Evolutionary conservation across 2,329 filamentous ascomycete genomes (phyloP).

Genomic region (Dothideomycetes sp.): DNA sequence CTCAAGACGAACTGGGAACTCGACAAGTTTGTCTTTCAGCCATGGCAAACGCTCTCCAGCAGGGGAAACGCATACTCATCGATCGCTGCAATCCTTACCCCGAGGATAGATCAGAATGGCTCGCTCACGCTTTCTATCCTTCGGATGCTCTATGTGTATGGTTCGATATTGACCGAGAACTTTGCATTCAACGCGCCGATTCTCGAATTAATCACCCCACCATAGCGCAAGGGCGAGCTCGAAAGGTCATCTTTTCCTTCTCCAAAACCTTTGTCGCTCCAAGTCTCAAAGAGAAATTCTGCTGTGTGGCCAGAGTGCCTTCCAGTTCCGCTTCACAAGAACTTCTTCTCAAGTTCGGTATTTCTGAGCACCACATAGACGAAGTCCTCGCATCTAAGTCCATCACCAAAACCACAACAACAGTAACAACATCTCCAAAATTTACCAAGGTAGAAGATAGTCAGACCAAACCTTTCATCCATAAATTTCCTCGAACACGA

Average conservation of each 20-base stretch:
- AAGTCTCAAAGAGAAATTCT: slow-evolving; percentile 7
- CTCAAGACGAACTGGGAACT: slow-evolving; percentile 13
- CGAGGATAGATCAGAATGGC: slow-evolving; percentile 8
- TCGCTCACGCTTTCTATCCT: slow-evolving; percentile 9
- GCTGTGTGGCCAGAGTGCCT: slow-evolving; percentile 6
- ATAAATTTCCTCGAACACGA: slow-evolving; percentile 14
- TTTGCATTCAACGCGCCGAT: slow-evolving; percentile 12
- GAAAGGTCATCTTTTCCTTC: slow-evolving; percentile 9
- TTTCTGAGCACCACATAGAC: not conserved
- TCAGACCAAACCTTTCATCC: slow-evolving; percentile 7
- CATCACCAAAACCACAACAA: not conserved
- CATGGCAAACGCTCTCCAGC: not conserved
- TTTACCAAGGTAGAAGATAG: too few relatives aligned
- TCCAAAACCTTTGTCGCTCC: slow-evolving; percentile 5
- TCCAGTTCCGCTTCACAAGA: slow-evolving; percentile 7
- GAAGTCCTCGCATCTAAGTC: not conserved
- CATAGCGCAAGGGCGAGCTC: slow-evolving; percentile 9
- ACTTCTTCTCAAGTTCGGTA: not conserved
- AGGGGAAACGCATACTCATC: slow-evolving; percentile 1
- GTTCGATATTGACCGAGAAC: slow-evolving; percentile 2
- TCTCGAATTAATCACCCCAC: slow-evolving; percentile 13
- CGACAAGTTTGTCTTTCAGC: slow-evolving; percentile 9
- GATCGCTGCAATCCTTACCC: slow-evolving; percentile 13
- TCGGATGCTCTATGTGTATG: slow-evolving; percentile 5
- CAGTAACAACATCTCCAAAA: not conserved